phyloP scores from a whole-genome alignment of 2,329 filamentous ascomycete species.

The Colletotrichum nymphaeae region DNA sequence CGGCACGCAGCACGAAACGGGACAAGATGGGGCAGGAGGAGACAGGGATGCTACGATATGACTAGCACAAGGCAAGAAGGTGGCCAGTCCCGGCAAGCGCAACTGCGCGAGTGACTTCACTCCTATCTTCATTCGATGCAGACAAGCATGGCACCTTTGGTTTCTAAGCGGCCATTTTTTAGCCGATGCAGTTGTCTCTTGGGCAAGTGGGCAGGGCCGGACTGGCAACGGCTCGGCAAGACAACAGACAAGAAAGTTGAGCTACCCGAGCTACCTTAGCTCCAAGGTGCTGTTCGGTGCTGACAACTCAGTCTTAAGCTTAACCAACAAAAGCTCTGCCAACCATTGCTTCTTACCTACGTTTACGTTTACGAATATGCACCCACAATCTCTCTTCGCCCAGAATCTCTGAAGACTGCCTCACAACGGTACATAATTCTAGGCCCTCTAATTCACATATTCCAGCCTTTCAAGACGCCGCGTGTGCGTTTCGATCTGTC shows the following conservation, averaged over 20 bases:
- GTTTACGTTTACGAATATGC: no score
- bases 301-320: not conserved
- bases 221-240: constrained; percentile 4
- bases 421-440: no score
- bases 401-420: no score
- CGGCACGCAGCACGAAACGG: constrained; percentile 24
- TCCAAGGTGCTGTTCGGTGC: not conserved
- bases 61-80: constrained; percentile 34
- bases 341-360: not conserved
- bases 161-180: constrained; percentile 10
- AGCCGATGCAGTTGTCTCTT: constrained; percentile 9
- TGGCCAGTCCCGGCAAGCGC: constrained; percentile 11
- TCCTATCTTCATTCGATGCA: not conserved
- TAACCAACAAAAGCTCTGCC: not conserved
- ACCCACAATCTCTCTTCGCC: no score
- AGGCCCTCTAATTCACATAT: not conserved
- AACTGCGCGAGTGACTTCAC: not conserved
- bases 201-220: not conserved
- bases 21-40: constrained; percentile 12
- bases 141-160: not conserved
- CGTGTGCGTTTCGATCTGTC: no score
- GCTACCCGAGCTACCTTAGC: not conserved
- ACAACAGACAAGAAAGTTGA: not conserved
- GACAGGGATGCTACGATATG: constrained; percentile 23
- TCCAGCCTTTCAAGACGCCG: no score